Conservation (phyloP, 2,329 filamentous ascomycete genomes). For the Exophiala sideris region DNA sequence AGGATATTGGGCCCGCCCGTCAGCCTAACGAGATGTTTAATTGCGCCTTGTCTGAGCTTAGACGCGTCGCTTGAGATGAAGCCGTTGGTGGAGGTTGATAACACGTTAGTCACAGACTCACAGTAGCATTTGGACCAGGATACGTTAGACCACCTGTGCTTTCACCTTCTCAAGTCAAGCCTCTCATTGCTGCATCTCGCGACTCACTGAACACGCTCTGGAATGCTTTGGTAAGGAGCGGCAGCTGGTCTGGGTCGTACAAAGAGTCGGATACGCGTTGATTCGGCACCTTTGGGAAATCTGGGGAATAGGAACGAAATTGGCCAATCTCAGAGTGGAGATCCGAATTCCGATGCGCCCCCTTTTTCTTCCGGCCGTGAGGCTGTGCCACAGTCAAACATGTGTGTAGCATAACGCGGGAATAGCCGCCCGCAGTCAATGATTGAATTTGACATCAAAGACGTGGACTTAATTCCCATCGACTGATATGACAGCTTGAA, state of each 20-base stretch:
- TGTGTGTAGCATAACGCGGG: not conserved
- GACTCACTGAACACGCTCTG: not conserved
- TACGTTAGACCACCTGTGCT: not conserved
- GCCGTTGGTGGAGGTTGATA: not conserved
- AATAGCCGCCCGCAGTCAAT: conserved; percentile 8
- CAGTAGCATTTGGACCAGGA: not conserved
- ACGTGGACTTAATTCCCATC: not conserved
- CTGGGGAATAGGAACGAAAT: conserved; percentile 25
- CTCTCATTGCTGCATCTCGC: not conserved
- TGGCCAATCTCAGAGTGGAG: conserved; percentile 23
- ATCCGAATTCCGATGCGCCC: conserved; percentile 13
- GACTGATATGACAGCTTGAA: not conserved
- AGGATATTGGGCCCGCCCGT: conserved; percentile 23
- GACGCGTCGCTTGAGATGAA: conserved; percentile 20
- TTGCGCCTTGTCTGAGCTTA: conserved; percentile 23
- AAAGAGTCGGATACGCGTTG: conserved; percentile 6
- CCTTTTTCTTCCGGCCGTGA: conserved; percentile 4
- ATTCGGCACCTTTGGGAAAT: conserved; percentile 19
- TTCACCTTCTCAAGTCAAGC: not conserved
- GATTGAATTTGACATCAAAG: not conserved
- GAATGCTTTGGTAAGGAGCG: conserved; percentile 6
- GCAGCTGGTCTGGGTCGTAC: conserved; percentile 2
- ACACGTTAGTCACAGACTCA: not conserved
- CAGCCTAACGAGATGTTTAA: conserved; percentile 22
- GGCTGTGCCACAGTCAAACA: conserved; percentile 4